Percentiles rank a stretch among this genome's conserved stretches.
phyloP scores from a whole-genome alignment of 2,329 filamentous ascomycete genomes.

The Cordyceps javanica region DNA sequence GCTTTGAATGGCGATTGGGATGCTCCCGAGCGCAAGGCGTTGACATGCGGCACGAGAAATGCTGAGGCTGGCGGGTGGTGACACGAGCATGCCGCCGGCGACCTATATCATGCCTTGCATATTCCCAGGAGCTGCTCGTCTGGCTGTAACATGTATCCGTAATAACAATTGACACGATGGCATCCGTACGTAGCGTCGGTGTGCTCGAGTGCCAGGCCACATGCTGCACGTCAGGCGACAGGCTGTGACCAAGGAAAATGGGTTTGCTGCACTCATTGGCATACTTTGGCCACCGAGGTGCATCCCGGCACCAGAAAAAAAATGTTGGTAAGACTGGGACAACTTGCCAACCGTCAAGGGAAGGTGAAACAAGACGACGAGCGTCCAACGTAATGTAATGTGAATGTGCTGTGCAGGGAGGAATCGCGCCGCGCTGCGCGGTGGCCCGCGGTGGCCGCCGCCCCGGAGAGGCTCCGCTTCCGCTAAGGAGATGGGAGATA shows the following conservation, averaged over 20 bases:
- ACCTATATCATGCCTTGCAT: not conserved
- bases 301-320: too few relatives aligned
- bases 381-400: not conserved
- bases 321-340: not conserved
- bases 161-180: not conserved
- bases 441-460: not conserved
- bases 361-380: not conserved
- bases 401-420: not conserved
- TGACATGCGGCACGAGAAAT: not conserved
- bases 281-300: too few relatives aligned
- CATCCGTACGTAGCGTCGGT: not conserved
- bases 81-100: not conserved
- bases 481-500: not conserved
- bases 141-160: not conserved
- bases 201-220: not conserved
- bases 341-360: not conserved
- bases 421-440: not conserved
- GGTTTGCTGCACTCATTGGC: too few relatives aligned
- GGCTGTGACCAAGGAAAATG: too few relatives aligned
- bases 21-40: too few relatives aligned
- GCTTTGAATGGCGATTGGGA: too few relatives aligned
- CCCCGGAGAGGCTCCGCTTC: constrained; percentile 8
- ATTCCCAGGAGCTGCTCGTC: not conserved
- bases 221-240: not conserved
- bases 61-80: not conserved